phyloP scores from a whole-genome alignment of 139 green algal species.

The Trebouxia sp. region DNA sequence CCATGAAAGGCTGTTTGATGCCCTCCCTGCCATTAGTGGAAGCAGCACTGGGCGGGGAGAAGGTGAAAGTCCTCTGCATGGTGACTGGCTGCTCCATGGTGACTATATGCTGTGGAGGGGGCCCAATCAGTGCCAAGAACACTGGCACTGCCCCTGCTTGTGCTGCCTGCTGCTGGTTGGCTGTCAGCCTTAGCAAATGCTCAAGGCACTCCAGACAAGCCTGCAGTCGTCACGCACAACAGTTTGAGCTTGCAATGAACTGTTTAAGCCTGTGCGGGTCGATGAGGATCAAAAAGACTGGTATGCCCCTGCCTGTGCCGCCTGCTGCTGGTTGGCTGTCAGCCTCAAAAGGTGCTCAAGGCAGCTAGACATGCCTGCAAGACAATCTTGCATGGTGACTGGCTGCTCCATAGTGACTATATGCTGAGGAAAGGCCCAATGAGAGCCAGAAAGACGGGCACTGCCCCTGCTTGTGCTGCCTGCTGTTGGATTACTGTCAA shows the following conservation, averaged over 20 bases:
- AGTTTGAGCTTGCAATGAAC: too few relatives aligned
- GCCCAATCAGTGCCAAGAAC: neutral
- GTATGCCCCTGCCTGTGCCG: too few relatives aligned
- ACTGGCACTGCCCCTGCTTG: neutral
- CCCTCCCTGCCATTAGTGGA: neutral
- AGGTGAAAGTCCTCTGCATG: neutral
- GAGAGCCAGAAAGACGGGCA: too few relatives aligned
- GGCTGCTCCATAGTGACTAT: neutral
- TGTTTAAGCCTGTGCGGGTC: too few relatives aligned
- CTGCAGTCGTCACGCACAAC: too few relatives aligned
- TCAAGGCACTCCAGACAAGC: neutral
- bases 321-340: too few relatives aligned
- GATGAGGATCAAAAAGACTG: too few relatives aligned
- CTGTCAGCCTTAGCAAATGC: neutral
- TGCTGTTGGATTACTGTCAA: too few relatives aligned
- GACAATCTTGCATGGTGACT: neutral
- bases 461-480: too few relatives aligned
- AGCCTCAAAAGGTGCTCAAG: neutral
- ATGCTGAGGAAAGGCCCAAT: neutral
- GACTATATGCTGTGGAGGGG: neutral
- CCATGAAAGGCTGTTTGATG: neutral
- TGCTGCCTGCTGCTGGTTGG: constrained; percentile 10
- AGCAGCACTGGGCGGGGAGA: neutral
- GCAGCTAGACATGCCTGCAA: neutral
- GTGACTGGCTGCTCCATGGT: neutral